Evolutionary conservation across 31 red algal species (phyloP), one percentile per base, ranked within the genome.

Genomic region (Porphyra umbilicalis): DNA sequence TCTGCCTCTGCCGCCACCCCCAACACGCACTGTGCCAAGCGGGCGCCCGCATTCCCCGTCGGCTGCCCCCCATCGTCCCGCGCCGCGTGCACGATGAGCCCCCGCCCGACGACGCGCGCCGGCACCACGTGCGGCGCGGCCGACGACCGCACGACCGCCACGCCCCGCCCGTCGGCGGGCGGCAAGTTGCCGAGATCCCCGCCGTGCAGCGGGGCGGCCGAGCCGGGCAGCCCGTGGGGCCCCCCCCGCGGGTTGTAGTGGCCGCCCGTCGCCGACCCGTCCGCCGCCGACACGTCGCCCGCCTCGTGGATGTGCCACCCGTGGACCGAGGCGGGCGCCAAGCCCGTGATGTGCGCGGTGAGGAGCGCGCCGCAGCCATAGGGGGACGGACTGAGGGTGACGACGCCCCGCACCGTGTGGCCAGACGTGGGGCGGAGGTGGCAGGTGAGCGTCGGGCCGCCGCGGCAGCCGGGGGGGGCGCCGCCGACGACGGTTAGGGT

Each of bases 231-330:
- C 34, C 71, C 92, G 81, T 94, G 92, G 18, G 79, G 67, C 8
- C 5, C 39, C 10, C 84, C 81, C 30, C 34, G 42, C 6, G 92
- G 92, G 38, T 90, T 89, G 76, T 86, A 94, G 78, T 90, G 92
- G 13, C 84, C 92, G 20, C 92, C 92, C 77, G 87, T 78, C 8
- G 83, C 75, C 34, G 68, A 40, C 31, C 92, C 92, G 79, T 90
- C 87, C 9, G 76, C 35, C 4, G 35, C 36, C 0, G 78, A 75
- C 13, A 90, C 42, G 79, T 94, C 92, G 8, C 92, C 92, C 33
- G 81, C 89, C 6, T 87, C 86, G 44, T 94, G 92, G 57, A 94
- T 86, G 84, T 94, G 92, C 76, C 88, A 90, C 4, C 87, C 92
- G 35, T 89, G 86, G 5, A 36, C 35, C 44, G 42, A 30, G 34